phyloP scores from a whole-genome alignment of 1,284 basidiomycete genomes.

The Baeospora myosura region DNA sequence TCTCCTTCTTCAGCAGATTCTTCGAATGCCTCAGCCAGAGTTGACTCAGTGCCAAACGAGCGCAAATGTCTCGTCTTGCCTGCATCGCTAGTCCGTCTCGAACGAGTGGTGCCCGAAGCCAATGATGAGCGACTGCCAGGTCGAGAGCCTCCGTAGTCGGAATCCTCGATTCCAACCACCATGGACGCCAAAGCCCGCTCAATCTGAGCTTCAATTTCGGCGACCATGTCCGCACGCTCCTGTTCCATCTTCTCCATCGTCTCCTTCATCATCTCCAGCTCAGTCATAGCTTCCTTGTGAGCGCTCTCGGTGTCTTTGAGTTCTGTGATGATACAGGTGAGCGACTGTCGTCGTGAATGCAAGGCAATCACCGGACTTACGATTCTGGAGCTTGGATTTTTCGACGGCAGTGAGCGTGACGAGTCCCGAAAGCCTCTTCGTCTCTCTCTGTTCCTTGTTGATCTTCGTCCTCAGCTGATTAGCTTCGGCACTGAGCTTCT shows the following conservation, averaged over 20 bases:
- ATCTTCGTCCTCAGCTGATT: conserved; percentile 76
- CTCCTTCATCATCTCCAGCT: conserved; percentile 66
- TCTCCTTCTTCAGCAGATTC: conserved; percentile 43
- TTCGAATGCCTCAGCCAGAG: conserved; percentile 73
- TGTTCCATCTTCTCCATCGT: conserved; percentile 79
- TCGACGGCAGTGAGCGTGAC: conserved; percentile 70
- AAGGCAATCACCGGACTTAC: conserved; percentile 35
- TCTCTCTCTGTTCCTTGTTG: conserved; percentile 83
- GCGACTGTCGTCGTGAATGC: conserved; percentile 12
- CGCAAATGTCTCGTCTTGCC: conserved; percentile 41
- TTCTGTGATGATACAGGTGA: conserved; percentile 31
- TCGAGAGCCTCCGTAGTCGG: conserved; percentile 53
- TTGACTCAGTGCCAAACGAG: conserved; percentile 69
- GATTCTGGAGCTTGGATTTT: conserved; percentile 65
- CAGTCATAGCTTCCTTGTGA: conserved; percentile 60
- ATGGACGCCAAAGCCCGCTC: conserved; percentile 76
- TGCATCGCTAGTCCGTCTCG: conserved; percentile 51
- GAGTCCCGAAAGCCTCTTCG: conserved; percentile 71
- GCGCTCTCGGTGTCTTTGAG: conserved; percentile 65
- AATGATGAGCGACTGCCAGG: conserved; percentile 39
- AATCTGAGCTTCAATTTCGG: conserved; percentile 82
- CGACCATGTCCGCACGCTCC: conserved; percentile 79
- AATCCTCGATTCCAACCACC: conserved; percentile 71
- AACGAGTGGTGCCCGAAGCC: conserved; percentile 35
- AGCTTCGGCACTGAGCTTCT: conserved; percentile 80